Conservation (phyloP, 1,139 yeast species). For the Fermentozyma sake region DNA sequence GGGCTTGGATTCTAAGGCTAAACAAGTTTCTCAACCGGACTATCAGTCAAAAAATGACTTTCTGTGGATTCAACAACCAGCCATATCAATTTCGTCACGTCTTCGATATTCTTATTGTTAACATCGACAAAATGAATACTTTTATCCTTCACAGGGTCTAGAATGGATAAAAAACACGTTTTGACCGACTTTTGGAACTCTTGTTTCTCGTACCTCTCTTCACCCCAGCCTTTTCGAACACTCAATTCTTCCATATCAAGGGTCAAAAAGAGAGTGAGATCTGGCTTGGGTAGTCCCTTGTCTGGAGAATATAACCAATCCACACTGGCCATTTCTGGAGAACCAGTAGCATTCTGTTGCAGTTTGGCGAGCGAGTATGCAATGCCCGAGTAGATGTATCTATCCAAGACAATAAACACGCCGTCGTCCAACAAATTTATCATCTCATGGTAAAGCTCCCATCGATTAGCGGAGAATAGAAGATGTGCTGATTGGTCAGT, state of each 20-base stretch:
- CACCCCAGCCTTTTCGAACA: slow-evolving; percentile 79
- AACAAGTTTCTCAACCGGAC: not conserved
- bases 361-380: slow-evolving; percentile 87
- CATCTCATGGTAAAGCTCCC: slow-evolving; percentile 71
- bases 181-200: slow-evolving; percentile 73
- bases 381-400: slow-evolving; percentile 90
- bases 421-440: slow-evolving; percentile 47
- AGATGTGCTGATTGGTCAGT: slow-evolving; percentile 82
- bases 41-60: slow-evolving; percentile 16
- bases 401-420: slow-evolving; percentile 61
- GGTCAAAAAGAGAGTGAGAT: slow-evolving; percentile 72
- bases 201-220: slow-evolving; percentile 77
- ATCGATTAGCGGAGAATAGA: slow-evolving; percentile 87
- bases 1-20: no score
- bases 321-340: slow-evolving; percentile 45
- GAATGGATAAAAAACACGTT: slow-evolving; percentile 48
- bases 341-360: slow-evolving; percentile 8
- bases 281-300: slow-evolving; percentile 83
- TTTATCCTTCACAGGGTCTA: slow-evolving; percentile 26
- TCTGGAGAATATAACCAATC: slow-evolving; percentile 85
- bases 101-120: slow-evolving; percentile 50
- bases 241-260: slow-evolving; percentile 47
- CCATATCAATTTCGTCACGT: slow-evolving; percentile 43
- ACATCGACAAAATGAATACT: slow-evolving; percentile 53
- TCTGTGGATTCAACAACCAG: slow-evolving; percentile 9